Evolutionary conservation across 805 yeast genomes (phyloP).

Genomic region (Clavispora vitiphila): DNA sequence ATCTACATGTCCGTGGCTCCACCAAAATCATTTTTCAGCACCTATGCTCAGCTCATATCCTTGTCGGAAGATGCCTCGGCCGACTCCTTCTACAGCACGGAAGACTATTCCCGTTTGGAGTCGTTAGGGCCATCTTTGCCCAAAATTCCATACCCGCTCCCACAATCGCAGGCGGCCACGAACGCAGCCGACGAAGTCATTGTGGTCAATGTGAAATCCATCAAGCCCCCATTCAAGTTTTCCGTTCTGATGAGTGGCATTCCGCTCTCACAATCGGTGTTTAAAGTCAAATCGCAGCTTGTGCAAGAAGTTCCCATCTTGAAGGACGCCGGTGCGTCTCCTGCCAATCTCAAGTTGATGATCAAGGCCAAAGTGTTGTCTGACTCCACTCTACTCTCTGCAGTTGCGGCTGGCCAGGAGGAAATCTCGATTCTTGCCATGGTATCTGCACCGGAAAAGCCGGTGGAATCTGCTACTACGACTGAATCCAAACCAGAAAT

Average conservation of each 20-base stretch:
- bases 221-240: constrained; percentile 67
- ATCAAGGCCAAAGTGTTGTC: constrained; percentile 59
- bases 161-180: constrained; percentile 6
- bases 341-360: constrained; percentile 45
- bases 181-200: background rate
- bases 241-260: constrained; percentile 22
- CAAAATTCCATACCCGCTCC: constrained; percentile 33
- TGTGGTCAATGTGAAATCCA: constrained; percentile 45
- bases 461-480: background rate
- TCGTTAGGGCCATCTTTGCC: constrained; percentile 48
- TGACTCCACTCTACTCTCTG: constrained; percentile 40
- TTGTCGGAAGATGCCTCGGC: constrained; percentile 36
- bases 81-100: constrained; percentile 27
- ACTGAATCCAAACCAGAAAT: constrained; percentile 6
- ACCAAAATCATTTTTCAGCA: constrained; percentile 34
- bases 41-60: constrained; percentile 44
- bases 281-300: constrained; percentile 34
- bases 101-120: constrained; percentile 23
- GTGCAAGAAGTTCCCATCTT: constrained; percentile 25
- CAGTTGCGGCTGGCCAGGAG: constrained; percentile 12
- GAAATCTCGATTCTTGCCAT: constrained; percentile 12
- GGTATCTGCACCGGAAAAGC: constrained; percentile 12
- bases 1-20: background rate
- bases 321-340: constrained; percentile 22
- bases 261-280: constrained; percentile 25